Conservation (phyloP, 352 stramenopile species). For the Pythium aquatile region DNA sequence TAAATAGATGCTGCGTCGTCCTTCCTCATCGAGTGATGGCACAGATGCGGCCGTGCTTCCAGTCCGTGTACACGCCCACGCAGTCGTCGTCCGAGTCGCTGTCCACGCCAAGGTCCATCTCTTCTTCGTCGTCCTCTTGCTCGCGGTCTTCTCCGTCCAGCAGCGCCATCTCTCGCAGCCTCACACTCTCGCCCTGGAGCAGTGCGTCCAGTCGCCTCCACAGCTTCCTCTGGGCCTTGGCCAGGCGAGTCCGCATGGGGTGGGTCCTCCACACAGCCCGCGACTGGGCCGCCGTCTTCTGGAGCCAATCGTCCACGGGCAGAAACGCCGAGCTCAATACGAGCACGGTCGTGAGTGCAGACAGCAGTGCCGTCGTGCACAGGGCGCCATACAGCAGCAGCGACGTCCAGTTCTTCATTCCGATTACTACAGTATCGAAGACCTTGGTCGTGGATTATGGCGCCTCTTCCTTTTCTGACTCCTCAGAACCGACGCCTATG, state of each 20-base stretch:
- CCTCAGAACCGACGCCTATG: conserved; percentile 19
- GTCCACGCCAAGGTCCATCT: conserved; percentile 1
- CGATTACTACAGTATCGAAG: background rate
- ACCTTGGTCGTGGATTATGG: background rate
- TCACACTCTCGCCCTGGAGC: conserved; percentile 8
- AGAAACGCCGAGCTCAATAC: conserved; percentile 26
- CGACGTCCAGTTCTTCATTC: conserved; percentile 24
- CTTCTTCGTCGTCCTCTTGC: background rate
- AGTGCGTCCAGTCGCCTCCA: conserved; percentile 18
- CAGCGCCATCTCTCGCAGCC: background rate
- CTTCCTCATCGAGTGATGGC: conserved; percentile 42
- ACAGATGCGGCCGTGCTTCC: conserved; percentile 46
- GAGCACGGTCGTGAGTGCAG: conserved; percentile 12
- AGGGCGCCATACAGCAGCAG: conserved; percentile 16
- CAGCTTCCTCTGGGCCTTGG: conserved; percentile 6
- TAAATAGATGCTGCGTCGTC: conserved; percentile 2
- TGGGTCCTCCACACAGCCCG: conserved; percentile 5
- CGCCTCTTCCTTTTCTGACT: conserved; percentile 3
- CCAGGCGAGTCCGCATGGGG: conserved; percentile 13
- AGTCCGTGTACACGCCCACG: conserved; percentile 34
- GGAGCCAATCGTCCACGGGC: conserved; percentile 20
- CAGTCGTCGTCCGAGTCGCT: conserved; percentile 29
- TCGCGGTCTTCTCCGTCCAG: background rate
- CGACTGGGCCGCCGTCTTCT: conserved; percentile 1
- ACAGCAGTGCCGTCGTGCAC: conserved; percentile 23